Evolutionary conservation across 441 rosid genomes (phyloP), one percentile per base, ranked within the genome.

Genomic region (Gossypium gossypioides): DNA sequence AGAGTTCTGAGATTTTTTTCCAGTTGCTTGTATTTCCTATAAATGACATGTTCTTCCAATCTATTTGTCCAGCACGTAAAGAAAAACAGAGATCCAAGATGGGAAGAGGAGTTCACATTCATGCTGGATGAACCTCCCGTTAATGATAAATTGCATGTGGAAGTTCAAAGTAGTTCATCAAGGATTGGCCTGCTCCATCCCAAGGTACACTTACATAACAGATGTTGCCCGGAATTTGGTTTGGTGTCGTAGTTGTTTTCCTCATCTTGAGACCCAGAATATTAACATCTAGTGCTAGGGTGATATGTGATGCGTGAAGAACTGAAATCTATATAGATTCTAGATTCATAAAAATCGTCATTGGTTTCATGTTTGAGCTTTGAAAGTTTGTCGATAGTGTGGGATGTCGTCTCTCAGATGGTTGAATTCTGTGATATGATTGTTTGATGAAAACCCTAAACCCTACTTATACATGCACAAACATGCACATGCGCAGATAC

Each of bases 1-100:
- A 37, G 25, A 16, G 13, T 3, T 12, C 25, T 15, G 15, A 37
- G 25, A 32, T 15, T 29, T 16, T 61, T 22, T 9, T 40, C 48
- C 15, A 7, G 67, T 56, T 13, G 44, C 6, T 44, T 65, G 21
- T 44, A 44, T 44, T 44, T 65, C 32, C 19, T 22, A 21, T 22
- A 6, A 71, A 13, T 60, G 16, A 16, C 37, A 0, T 27, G 24
- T 59, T 60, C 25, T 24, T 51, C 6, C 2, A 32, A 59, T 78
- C 29, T 15, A 52, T 44, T 74, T 59, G 54, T 75, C 65, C 87
- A 90, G 96, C 77, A 70, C 12, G 72, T 94, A 67, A 94, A 91
- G 89, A 94, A 94, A 86, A 90, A 82, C 79, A 83, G 98, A 82
- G 96, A 90, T 81, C 98, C 97, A 51, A 90, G 96, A 81, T 94